Base-by-base conservation (phyloP, 106 monocot genomes). In the Dactylorhiza incarnata region DNA sequence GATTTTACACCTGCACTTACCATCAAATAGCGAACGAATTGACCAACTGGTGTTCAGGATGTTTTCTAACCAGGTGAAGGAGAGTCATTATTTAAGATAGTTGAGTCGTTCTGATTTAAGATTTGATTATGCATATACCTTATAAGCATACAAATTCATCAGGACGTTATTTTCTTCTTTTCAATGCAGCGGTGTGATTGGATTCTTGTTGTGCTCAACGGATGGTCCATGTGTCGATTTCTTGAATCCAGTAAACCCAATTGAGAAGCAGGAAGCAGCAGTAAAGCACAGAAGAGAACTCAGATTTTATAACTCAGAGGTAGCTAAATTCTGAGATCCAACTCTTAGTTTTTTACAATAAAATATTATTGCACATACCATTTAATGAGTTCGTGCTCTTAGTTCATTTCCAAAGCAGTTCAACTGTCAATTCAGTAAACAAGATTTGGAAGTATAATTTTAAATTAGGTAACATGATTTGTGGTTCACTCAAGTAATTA, bases 221-320 rank as follows among this genome's bases (percentile, higher is more conserved):
- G 86, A 84, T 55, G 90, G 94, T 14, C 84, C 84, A 51, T 75
- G 59, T 29, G 88, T 94, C 25, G 77, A 94, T 73, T 94, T 94
- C 77, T 53, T 88, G 78, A 88, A 82, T 73, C 94, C 90, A 44
- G 73, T 85, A 49, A 94, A 90, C 69, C 94, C 94, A 74, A 90
- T 94, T 81, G 94, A 94, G 71, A 85, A 83, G 63, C 85, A 76
- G 75, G 88, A 84, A 45, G 81, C 43, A 56, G 78, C 79, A 44
- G 47, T 55, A 22, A 78, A 84, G 56, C 50, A 51, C 50, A 70
- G 75, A 53, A 84, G 85, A 66, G 88, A 85, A 67, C 76, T 94
- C 46, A 84, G 72, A 75, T 94, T 90, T 70, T 94, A 94, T 71
- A 94, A 90, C 63, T 88, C 94, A 6, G 84, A 94, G 94, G 94